Percentiles rank a stretch among this genome's conserved stretches.
Evolutionary conservation across 78 protist genomes (phyloP).

Genomic region (Dictyostelium intermedium): DNA sequence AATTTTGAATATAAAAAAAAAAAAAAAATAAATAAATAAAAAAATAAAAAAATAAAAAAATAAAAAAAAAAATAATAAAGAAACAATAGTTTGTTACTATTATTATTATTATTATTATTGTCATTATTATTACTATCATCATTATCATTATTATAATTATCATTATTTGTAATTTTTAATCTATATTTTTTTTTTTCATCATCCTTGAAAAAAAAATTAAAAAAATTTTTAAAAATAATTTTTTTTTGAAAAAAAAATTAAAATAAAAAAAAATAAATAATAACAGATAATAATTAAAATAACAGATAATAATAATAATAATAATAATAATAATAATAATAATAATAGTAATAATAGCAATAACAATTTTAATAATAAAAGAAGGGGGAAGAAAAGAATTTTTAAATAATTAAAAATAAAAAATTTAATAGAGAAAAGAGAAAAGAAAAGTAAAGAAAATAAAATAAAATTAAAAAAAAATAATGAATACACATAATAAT

Average conservation of each 20-base stretch:
- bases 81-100: no score
- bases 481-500: constrained; percentile 3
- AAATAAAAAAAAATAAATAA: neutral
- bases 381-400: no score
- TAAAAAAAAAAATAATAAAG: no score
- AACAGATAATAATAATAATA: neutral
- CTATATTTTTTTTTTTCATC: neutral
- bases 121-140: no score
- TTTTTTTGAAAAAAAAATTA: neutral
- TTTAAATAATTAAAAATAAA: neutral
- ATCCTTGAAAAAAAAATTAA: neutral
- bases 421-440: neutral
- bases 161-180: no score
- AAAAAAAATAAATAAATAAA: no score
- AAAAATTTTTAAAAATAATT: neutral
- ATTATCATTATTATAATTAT: no score
- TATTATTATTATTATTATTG: no score
- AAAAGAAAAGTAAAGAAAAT: neutral
- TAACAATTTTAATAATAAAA: neutral
- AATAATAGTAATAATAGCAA: neutral
- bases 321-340: neutral
- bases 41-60: no score
- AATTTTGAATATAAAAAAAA: neutral
- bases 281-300: neutral
- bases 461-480: neutral